A percentile compares a stretch with the other conserved stretches of the same genome.
These are phyloP conservation scores for Epichloe coenophiala DNA, from an alignment of 2,329 filamentous ascomycete genomes.

Conservation along the genomic window DNA sequence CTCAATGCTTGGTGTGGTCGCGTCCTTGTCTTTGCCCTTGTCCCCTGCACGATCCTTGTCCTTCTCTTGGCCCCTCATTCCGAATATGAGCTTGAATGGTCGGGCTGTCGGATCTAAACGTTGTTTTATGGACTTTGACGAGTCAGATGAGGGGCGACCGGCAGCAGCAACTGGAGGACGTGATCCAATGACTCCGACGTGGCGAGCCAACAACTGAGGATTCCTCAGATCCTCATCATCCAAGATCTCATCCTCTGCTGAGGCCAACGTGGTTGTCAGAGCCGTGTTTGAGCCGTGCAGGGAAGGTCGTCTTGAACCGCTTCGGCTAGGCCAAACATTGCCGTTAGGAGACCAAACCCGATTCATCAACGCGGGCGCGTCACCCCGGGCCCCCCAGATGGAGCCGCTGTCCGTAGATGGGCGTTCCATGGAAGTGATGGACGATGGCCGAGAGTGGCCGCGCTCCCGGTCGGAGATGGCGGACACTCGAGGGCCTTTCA, in stretches of 20 bases:
- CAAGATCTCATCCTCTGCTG: slow-evolving; percentile 51
- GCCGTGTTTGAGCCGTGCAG: slow-evolving; percentile 61
- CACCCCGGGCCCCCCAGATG: slow-evolving; percentile 52
- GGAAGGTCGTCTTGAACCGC: slow-evolving; percentile 68
- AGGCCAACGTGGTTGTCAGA: slow-evolving; percentile 46
- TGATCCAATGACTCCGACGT: slow-evolving; percentile 67
- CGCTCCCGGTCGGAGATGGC: slow-evolving; percentile 41
- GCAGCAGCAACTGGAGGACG: slow-evolving; percentile 35
- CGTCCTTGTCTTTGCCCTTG: slow-evolving; percentile 25
- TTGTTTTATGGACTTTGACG: slow-evolving; percentile 33
- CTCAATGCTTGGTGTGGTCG: slow-evolving; percentile 25
- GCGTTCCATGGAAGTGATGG: slow-evolving; percentile 55
- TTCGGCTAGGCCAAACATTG: slow-evolving; percentile 42
- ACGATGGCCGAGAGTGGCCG: slow-evolving; percentile 51
- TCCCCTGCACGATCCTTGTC: slow-evolving; percentile 20
- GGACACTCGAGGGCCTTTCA: slow-evolving; percentile 34
- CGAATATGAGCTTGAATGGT: slow-evolving; percentile 66
- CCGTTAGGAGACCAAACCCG: slow-evolving; percentile 52
- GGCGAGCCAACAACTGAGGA: slow-evolving; percentile 38
- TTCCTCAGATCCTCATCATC: slow-evolving; percentile 42
- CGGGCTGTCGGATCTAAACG: slow-evolving; percentile 79
- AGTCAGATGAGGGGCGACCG: not conserved
- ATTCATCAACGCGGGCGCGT: slow-evolving; percentile 34
- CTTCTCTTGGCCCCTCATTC: slow-evolving; percentile 25
- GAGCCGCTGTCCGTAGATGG: slow-evolving; percentile 69